Conservation (phyloP, 1,284 basidiomycete genomes). For the Pholiota adiposa region DNA sequence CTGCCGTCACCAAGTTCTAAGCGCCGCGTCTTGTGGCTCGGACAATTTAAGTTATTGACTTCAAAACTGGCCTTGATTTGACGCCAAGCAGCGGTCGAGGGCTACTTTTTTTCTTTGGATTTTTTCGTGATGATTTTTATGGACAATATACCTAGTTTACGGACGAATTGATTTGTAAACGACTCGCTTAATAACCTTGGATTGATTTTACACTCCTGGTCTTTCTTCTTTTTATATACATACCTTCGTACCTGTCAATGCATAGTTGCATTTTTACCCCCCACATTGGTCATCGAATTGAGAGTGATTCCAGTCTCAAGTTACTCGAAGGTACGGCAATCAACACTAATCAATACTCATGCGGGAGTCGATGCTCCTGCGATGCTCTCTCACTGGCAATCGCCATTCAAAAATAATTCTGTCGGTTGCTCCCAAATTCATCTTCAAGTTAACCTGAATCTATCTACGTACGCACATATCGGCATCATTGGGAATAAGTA, state of each 20-base stretch:
- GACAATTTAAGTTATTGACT: slow-evolving; percentile 7
- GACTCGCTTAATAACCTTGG: slow-evolving; percentile 23
- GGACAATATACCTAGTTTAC: slow-evolving; percentile 24
- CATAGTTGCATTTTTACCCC: neutral
- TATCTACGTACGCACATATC: too few species aligned
- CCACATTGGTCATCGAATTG: neutral
- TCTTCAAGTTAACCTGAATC: too few species aligned
- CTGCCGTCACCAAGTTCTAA: slow-evolving; percentile 27
- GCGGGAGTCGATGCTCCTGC: too few species aligned
- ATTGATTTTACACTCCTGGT: slow-evolving; percentile 20
- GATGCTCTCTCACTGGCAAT: too few species aligned
- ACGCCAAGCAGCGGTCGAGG: slow-evolving; percentile 2
- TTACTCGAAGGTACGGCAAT: too few species aligned
- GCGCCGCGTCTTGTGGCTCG: neutral
- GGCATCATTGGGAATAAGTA: too few species aligned
- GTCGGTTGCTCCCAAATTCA: too few species aligned
- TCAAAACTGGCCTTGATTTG: slow-evolving; percentile 14
- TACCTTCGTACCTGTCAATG: neutral
- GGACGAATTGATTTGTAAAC: slow-evolving; percentile 23
- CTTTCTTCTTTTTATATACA: slow-evolving; percentile 6
- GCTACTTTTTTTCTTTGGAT: slow-evolving; percentile 1
- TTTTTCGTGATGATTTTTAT: slow-evolving; percentile 20
- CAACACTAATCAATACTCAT: too few species aligned
- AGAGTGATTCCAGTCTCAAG: neutral
- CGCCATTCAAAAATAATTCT: too few species aligned